Conservation (phyloP, 306 rosid genomes). For the Sesbania bispinosa region DNA sequence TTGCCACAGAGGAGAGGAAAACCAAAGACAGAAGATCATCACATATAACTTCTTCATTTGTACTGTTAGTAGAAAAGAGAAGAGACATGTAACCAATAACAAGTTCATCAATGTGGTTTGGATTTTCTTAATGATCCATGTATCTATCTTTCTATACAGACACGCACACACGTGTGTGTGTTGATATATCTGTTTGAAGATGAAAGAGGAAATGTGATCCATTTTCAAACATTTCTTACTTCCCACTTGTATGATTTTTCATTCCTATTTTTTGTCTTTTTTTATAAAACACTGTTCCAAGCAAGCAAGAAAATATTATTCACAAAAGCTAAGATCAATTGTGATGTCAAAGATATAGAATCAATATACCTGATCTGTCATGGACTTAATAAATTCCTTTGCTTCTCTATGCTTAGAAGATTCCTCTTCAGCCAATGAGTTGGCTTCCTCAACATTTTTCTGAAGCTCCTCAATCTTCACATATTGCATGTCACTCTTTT, state of each 20-base stretch:
- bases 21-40: too few species aligned
- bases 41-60: too few species aligned
- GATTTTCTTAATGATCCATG: too few species aligned
- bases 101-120: too few species aligned
- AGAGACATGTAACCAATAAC: too few species aligned
- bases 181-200: too few species aligned
- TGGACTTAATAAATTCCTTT: slow-evolving; percentile 49
- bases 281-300: background rate
- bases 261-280: background rate
- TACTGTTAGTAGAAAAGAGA: too few species aligned
- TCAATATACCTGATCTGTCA: slow-evolving; percentile 65
- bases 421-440: slow-evolving; percentile 51
- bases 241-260: too few species aligned
- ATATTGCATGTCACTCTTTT: slow-evolving; percentile 59
- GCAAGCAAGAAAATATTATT: background rate
- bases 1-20: too few species aligned
- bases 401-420: slow-evolving; percentile 54
- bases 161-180: too few species aligned
- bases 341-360: background rate
- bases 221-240: background rate
- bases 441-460: slow-evolving; percentile 41
- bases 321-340: too few species aligned
- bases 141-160: too few species aligned
- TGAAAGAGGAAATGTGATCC: background rate
- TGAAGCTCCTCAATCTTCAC: slow-evolving; percentile 51